Percentiles rank a stretch among this genome's conserved stretches.
Evolutionary conservation across 2,329 filamentous ascomycete species (phyloP).

Genomic region (Aciculosporium take): DNA sequence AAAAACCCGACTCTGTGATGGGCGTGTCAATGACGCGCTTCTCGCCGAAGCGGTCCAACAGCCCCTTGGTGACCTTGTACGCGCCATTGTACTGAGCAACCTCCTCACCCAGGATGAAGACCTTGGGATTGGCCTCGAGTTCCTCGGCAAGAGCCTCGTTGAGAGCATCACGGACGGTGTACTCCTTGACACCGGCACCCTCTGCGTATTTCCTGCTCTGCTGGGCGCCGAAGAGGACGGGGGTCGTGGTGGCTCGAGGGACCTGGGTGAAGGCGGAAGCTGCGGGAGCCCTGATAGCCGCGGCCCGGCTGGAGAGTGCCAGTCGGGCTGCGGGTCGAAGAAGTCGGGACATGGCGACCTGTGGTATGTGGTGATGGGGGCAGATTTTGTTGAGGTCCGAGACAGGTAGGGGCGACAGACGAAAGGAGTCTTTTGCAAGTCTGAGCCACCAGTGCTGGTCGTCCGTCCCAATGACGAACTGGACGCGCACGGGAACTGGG

Average conservation of each 20-base stretch:
- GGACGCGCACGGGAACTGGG: neutral
- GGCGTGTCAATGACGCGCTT: conserved; percentile 96
- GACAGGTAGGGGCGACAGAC: neutral
- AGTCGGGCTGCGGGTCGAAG: conserved; percentile 36
- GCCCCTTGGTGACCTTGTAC: conserved; percentile 98
- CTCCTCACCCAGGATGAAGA: conserved; percentile 93
- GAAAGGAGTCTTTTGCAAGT: conserved; percentile 4
- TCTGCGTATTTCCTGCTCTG: conserved; percentile 44
- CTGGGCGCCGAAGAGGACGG: conserved; percentile 24
- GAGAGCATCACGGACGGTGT: conserved; percentile 91
- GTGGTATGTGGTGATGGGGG: conserved; percentile 3
- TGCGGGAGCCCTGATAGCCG: conserved; percentile 20
- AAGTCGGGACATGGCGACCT: conserved; percentile 32
- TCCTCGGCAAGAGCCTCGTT: conserved; percentile 98
- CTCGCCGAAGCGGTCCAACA: conserved; percentile 92
- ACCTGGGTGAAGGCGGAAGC: conserved; percentile 20
- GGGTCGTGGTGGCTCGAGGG: conserved; percentile 20
- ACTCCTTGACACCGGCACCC: conserved; percentile 60
- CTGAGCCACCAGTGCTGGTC: conserved; percentile 8
- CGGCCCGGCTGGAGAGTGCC: conserved; percentile 28
- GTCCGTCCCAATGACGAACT: conserved; percentile 4
- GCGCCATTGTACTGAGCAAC: conserved; percentile 99
- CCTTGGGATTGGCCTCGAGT: conserved; percentile 85
- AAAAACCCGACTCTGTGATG: conserved; percentile 95
- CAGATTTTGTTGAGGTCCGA: conserved; percentile 7